phyloP scores from a whole-genome alignment of 1,284 basidiomycete species.

The Trametes hirsuta region DNA sequence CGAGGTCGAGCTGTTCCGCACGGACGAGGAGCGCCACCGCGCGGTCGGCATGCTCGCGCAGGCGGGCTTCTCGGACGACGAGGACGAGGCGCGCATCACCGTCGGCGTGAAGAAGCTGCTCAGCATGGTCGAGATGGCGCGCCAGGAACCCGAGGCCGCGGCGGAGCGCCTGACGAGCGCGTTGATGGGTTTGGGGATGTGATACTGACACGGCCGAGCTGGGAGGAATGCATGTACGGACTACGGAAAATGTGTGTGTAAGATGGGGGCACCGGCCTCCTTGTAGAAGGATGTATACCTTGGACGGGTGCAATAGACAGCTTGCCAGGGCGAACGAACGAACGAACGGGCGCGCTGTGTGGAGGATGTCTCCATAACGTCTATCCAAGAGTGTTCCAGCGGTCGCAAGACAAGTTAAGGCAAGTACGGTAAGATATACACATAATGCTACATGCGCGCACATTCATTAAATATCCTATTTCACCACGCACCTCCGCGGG shows the following conservation, averaged over 20 bases:
- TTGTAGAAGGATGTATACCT: not conserved
- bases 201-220: not conserved
- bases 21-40: slow-evolving; percentile 57
- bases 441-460: not conserved
- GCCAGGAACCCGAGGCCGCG: slow-evolving; percentile 86
- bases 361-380: not conserved
- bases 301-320: not conserved
- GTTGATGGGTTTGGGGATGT: slow-evolving; percentile 65
- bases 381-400: not conserved
- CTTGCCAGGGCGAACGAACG: not conserved
- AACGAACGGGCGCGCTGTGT: not conserved
- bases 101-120: slow-evolving; percentile 96
- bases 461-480: not conserved
- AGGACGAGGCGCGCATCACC: slow-evolving; percentile 55
- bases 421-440: not conserved
- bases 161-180: slow-evolving; percentile 76
- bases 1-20: slow-evolving; percentile 83
- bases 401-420: not conserved
- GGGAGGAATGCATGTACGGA: not conserved
- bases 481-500: not conserved
- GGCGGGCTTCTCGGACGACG: slow-evolving; percentile 70
- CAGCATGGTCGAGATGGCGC: slow-evolving; percentile 94
- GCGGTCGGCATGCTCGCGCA: slow-evolving; percentile 74
- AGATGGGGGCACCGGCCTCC: not conserved
- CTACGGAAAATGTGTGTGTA: not conserved